These are phyloP conservation scores for Drechslerella coelobrocha DNA, from an alignment of 2,329 filamentous ascomycete species.

Conservation along the genomic window DNA sequence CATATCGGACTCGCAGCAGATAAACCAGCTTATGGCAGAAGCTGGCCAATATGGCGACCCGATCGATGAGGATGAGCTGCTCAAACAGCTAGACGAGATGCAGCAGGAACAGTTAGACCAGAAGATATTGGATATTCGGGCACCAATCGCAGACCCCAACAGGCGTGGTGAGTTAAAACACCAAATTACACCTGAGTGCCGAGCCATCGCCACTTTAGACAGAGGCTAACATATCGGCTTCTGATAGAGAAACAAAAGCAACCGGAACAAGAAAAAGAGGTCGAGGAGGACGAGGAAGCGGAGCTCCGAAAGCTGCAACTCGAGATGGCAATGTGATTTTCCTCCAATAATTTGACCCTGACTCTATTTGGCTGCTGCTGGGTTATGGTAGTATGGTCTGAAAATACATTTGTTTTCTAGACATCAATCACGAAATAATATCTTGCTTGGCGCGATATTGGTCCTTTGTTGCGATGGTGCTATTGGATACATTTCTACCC, in stretches of 20 bases:
- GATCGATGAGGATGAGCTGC: constrained; percentile 84
- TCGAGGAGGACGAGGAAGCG: constrained; percentile 96
- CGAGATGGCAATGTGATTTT: constrained; percentile 87
- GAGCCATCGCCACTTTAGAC: too few species aligned
- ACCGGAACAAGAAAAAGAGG: constrained; percentile 63
- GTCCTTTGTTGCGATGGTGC: neutral
- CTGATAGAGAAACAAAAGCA: constrained; percentile 64
- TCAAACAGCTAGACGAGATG: constrained; percentile 81
- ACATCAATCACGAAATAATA: neutral
- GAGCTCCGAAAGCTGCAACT: constrained; percentile 91
- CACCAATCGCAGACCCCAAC: constrained; percentile 58
- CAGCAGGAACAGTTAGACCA: constrained; percentile 93
- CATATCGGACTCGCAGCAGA: constrained; percentile 91
- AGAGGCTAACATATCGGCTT: constrained; percentile 46
- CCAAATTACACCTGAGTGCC: neutral
- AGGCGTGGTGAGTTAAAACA: constrained; percentile 72
- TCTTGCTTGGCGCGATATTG: neutral
- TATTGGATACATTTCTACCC: too few species aligned
- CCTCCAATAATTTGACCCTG: constrained; percentile 12
- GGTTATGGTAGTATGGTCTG: constrained; percentile 13
- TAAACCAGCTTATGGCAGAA: constrained; percentile 81
- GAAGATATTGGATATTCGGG: constrained; percentile 71
- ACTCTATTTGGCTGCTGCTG: constrained; percentile 9
- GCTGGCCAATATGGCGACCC: constrained; percentile 67
- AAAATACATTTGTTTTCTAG: constrained; percentile 23